Percentiles rank a stretch among this genome's conserved stretches.
These are phyloP conservation scores for Annulohypoxylon nitens DNA, from an alignment of 495 filamentous ascomycete genomes.

Conservation along the genomic window DNA sequence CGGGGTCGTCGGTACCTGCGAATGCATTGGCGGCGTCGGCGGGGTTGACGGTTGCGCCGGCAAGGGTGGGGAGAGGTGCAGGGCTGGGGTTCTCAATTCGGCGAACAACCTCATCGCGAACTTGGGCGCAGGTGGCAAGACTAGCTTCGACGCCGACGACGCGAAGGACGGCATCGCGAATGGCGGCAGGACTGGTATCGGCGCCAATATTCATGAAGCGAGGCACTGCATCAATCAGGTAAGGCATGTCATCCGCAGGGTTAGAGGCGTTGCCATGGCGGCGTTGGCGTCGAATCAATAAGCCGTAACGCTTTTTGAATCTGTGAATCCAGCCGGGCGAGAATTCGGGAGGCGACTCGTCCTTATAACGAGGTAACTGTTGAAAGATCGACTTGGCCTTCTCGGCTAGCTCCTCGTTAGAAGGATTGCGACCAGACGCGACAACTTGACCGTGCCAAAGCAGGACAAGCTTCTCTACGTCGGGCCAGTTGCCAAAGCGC, in stretches of 20 bases:
- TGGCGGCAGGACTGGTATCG: slow-evolving; percentile 61
- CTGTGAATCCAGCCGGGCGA: slow-evolving; percentile 68
- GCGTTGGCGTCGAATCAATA: slow-evolving; percentile 63
- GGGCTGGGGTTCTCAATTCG: slow-evolving; percentile 55
- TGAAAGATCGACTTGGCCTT: slow-evolving; percentile 65
- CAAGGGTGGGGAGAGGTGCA: slow-evolving; percentile 41
- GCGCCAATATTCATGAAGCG: slow-evolving; percentile 62
- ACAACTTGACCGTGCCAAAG: slow-evolving; percentile 64
- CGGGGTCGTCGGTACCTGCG: slow-evolving; percentile 60
- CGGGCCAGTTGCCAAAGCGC: slow-evolving; percentile 67
- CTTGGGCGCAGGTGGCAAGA: slow-evolving; percentile 62
- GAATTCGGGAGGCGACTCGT: slow-evolving; percentile 63
- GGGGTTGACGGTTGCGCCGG: slow-evolving; percentile 43
- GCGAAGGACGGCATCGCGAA: slow-evolving; percentile 61
- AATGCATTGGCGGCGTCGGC: slow-evolving; percentile 41
- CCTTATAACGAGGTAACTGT: slow-evolving; percentile 64
- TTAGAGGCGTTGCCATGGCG: slow-evolving; percentile 57
- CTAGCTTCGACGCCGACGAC: slow-evolving; percentile 62
- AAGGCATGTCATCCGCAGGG: slow-evolving; percentile 62
- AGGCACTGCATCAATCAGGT: slow-evolving; percentile 62
- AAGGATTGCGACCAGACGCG: slow-evolving; percentile 60
- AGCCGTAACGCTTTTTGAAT: slow-evolving; percentile 67
- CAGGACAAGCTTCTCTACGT: slow-evolving; percentile 67
- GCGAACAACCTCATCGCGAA: slow-evolving; percentile 63
- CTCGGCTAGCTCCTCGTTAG: slow-evolving; percentile 66